These are phyloP conservation scores for Aulographum hederae DNA, from an alignment of 2,329 filamentous ascomycete genomes.

Conservation along the genomic window DNA sequence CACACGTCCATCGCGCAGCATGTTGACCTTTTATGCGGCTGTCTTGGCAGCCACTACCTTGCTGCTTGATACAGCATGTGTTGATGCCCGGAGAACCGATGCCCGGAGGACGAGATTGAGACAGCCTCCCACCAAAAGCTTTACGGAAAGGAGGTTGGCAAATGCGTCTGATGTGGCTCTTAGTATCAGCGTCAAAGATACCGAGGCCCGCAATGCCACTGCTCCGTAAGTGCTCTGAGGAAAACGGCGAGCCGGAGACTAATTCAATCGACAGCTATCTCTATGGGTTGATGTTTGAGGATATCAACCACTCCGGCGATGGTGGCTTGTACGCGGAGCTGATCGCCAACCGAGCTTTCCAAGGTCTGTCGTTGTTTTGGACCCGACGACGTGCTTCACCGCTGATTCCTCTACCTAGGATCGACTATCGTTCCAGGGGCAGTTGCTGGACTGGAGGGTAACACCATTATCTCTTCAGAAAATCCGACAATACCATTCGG, in stretches of 20 bases:
- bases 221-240: neutral
- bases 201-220: neutral
- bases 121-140: too few species aligned
- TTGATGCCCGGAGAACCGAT: too few species aligned
- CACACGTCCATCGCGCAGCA: too few species aligned
- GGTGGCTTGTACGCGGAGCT: slow-evolving; percentile 57
- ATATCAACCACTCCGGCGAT: slow-evolving; percentile 51
- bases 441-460: slow-evolving; percentile 9
- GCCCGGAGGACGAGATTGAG: too few species aligned
- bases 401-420: slow-evolving; percentile 4
- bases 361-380: too few species aligned
- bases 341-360: slow-evolving; percentile 53
- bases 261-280: neutral
- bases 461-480: slow-evolving; percentile 9
- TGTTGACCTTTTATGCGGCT: too few species aligned
- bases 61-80: too few species aligned
- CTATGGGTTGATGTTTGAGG: slow-evolving; percentile 18
- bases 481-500: slow-evolving; percentile 14
- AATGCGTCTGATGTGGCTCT: too few species aligned
- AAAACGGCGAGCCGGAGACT: neutral
- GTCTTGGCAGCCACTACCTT: too few species aligned
- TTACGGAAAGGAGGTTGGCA: too few species aligned
- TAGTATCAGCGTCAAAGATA: neutral
- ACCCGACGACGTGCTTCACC: neutral
- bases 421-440: slow-evolving; percentile 8